Percentiles rank a stretch among this genome's conserved stretches.
These are phyloP conservation scores for Martiniozyma asiatica DNA, from an alignment of 1,139 yeast genomes.

Conservation along the genomic window DNA sequence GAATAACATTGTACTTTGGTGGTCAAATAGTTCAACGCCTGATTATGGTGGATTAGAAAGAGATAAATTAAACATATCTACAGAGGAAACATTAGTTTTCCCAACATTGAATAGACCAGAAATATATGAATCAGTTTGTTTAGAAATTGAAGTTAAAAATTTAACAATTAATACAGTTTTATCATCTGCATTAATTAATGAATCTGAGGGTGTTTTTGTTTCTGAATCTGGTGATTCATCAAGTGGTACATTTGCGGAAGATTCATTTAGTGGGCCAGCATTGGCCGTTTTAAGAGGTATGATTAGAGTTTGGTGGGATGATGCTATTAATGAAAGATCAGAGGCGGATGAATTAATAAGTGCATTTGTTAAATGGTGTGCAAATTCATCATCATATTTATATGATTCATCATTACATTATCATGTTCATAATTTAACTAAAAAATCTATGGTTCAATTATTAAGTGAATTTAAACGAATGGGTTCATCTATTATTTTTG, in stretches of 20 bases:
- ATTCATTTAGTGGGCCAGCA: slow-evolving; percentile 72
- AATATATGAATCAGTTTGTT: slow-evolving; percentile 62
- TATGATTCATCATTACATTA: slow-evolving; percentile 74
- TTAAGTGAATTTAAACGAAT: slow-evolving; percentile 68
- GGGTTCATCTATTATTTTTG: slow-evolving; percentile 71
- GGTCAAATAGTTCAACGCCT: slow-evolving; percentile 76
- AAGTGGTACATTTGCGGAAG: slow-evolving; percentile 51
- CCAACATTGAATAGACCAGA: slow-evolving; percentile 74
- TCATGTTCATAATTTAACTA: slow-evolving; percentile 78
- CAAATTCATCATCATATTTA: slow-evolving; percentile 55
- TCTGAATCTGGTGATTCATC: slow-evolving; percentile 54
- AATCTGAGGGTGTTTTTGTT: slow-evolving; percentile 59
- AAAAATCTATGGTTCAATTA: slow-evolving; percentile 71
- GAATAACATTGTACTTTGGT: slow-evolving; percentile 74
- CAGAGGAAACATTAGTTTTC: slow-evolving; percentile 53
- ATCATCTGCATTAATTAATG: slow-evolving; percentile 73
- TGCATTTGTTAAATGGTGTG: slow-evolving; percentile 80
- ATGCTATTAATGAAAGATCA: slow-evolving; percentile 54
- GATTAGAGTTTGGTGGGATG: slow-evolving; percentile 93
- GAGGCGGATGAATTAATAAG: slow-evolving; percentile 84
- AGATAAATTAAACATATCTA: slow-evolving; percentile 29
- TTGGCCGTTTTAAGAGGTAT: slow-evolving; percentile 56
- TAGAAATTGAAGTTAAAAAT: slow-evolving; percentile 72
- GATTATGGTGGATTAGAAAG: slow-evolving; percentile 80
- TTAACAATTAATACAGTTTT: slow-evolving; percentile 76